These are phyloP conservation scores for Lactifluus rugatus DNA, from an alignment of 768 basidiomycete species.

Conservation along the genomic window DNA sequence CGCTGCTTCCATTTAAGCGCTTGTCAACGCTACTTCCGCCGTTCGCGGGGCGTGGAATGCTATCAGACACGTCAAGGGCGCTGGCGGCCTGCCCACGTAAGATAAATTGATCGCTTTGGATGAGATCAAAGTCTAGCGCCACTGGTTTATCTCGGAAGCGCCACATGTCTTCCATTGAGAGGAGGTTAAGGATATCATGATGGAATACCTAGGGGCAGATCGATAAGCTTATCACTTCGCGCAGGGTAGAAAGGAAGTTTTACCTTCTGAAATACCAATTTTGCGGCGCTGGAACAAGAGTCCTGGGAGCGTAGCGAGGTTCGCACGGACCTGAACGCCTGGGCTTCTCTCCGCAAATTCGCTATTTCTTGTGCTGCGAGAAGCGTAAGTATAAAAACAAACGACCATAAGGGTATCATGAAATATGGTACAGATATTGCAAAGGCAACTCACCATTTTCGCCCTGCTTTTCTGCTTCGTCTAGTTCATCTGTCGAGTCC, in stretches of 20 bases:
- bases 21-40: conserved; percentile 4
- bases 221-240: not conserved
- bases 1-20: conserved; percentile 17
- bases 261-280: conserved; percentile 79
- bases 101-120: conserved; percentile 54
- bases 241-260: not conserved
- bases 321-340: conserved; percentile 79
- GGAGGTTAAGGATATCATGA: conserved; percentile 75
- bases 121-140: conserved; percentile 72
- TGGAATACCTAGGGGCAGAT: conserved; percentile 61
- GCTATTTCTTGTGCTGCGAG: conserved; percentile 78
- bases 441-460: conserved; percentile 63
- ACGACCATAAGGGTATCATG: not conserved
- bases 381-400: not conserved
- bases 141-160: conserved; percentile 76
- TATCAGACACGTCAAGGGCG: conserved; percentile 19
- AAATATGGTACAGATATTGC: not conserved
- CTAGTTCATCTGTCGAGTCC: conserved; percentile 70
- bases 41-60: conserved; percentile 19
- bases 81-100: conserved; percentile 25
- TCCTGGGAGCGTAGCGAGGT: conserved; percentile 43
- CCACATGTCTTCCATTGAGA: conserved; percentile 98
- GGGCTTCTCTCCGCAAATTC: conserved; percentile 78
- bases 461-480: conserved; percentile 85
- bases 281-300: conserved; percentile 42